Conservation (phyloP, 345 rosid species). For the Aurinia saxatilis region DNA sequence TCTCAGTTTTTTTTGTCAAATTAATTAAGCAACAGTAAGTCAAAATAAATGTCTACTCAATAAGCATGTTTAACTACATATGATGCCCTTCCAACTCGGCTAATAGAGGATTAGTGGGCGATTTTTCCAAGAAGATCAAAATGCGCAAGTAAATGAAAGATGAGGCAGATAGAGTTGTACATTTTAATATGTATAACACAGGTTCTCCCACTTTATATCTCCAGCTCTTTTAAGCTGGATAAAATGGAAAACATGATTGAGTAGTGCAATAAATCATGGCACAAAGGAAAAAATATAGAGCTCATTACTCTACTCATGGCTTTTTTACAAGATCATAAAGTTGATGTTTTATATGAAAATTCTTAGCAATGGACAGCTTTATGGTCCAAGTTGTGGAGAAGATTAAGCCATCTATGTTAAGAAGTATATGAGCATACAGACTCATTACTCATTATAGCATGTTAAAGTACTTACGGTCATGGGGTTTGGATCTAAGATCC, state of each 20-base stretch:
- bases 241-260: constrained; percentile 30
- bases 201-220: constrained; percentile 27
- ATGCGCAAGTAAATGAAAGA: constrained; percentile 10
- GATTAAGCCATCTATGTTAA: not conserved
- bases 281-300: not conserved
- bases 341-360: not conserved
- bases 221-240: constrained; percentile 31
- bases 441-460: too few relatives aligned
- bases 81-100: not conserved
- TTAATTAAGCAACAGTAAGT: not conserved
- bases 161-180: constrained; percentile 34
- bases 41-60: not conserved
- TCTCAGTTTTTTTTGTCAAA: not conserved
- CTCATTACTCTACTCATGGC: not conserved
- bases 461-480: constrained; percentile 62
- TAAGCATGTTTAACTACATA: not conserved
- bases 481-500: constrained; percentile 86
- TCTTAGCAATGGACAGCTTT: not conserved
- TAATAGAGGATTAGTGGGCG: not conserved
- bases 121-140: not conserved
- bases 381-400: too few relatives aligned
- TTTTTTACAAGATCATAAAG: too few relatives aligned
- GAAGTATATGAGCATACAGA: not conserved
- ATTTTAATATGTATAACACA: constrained; percentile 31
- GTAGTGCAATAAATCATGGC: not conserved